Conservation (phyloP, 2,329 filamentous ascomycete species). For the Hortaea sp. region DNA sequence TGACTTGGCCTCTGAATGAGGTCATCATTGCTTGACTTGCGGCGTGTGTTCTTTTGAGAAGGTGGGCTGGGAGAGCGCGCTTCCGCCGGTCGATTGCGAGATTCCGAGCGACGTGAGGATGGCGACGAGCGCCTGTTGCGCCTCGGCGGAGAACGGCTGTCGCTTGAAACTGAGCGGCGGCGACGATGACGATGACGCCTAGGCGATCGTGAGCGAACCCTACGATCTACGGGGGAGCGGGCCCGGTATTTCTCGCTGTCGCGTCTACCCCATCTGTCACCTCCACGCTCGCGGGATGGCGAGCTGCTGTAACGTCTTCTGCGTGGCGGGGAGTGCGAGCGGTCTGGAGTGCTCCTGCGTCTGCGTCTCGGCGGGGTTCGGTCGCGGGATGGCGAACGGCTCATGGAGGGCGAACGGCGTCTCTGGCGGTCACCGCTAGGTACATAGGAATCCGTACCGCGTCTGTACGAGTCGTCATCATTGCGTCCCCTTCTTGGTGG, state of each 20-base stretch:
- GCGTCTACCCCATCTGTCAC: slow-evolving; percentile 1
- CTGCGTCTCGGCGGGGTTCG: slow-evolving; percentile 12
- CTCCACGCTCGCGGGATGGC: slow-evolving; percentile 6
- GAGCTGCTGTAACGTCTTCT: slow-evolving; percentile 9
- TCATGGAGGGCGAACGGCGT: slow-evolving; percentile 21
- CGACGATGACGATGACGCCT: slow-evolving; percentile 19
- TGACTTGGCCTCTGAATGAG: neutral
- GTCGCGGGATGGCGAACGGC: slow-evolving; percentile 9
- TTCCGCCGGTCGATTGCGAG: neutral
- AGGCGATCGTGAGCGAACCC: slow-evolving; percentile 19
- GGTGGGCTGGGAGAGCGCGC: slow-evolving; percentile 1
- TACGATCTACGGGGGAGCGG: slow-evolving; percentile 7
- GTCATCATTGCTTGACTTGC: neutral
- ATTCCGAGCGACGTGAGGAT: slow-evolving; percentile 4
- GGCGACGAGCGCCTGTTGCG: slow-evolving; percentile 11
- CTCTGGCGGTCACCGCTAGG: slow-evolving; percentile 35
- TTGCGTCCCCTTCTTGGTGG: slow-evolving; percentile 38
- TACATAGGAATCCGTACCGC: slow-evolving; percentile 48
- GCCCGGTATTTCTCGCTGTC: slow-evolving; percentile 1
- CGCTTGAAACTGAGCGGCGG: slow-evolving; percentile 46
- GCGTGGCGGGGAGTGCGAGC: slow-evolving; percentile 20
- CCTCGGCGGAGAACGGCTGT: slow-evolving; percentile 17
- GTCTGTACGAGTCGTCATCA: slow-evolving; percentile 35
- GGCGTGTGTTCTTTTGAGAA: slow-evolving; percentile 2
- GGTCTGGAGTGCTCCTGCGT: slow-evolving; percentile 20